These are phyloP conservation scores for Schizosaccharomyces lindneri DNA, from an alignment of 805 yeast genomes.

Conservation along the genomic window DNA sequence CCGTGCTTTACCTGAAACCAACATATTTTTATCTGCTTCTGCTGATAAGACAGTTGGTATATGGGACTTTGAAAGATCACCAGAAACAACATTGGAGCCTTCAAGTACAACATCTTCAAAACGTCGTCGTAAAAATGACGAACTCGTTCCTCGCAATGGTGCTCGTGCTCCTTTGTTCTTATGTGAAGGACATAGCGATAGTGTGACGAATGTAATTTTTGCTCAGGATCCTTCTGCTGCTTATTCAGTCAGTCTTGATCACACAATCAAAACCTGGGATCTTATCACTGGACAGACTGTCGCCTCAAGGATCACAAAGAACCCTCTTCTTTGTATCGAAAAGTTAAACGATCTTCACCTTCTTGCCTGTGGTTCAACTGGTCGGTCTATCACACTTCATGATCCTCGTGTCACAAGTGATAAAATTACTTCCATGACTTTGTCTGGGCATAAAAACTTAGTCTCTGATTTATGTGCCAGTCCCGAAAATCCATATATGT, in stretches of 20 bases:
- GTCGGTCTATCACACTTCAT: conserved; percentile 84
- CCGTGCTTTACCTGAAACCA: conserved; percentile 28
- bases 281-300: conserved; percentile 62
- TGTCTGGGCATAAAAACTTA: conserved; percentile 76
- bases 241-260: conserved; percentile 89
- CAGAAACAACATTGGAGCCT: conserved; percentile 20
- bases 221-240: conserved; percentile 62
- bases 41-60: conserved; percentile 57
- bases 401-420: conserved; percentile 50
- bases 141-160: conserved; percentile 39
- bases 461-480: conserved; percentile 54
- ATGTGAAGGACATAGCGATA: conserved; percentile 58
- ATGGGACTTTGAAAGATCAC: conserved; percentile 78
- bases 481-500: conserved; percentile 58
- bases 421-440: conserved; percentile 36
- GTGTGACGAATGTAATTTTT: conserved; percentile 66
- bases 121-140: conserved; percentile 67
- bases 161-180: conserved; percentile 62
- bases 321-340: conserved; percentile 51
- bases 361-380: conserved; percentile 83
- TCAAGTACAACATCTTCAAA: conserved; percentile 30
- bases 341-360: conserved; percentile 43
- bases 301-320: conserved; percentile 71
- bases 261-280: conserved; percentile 90
- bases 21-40: conserved; percentile 59